Percentiles rank a stretch among this genome's conserved stretches.
These are phyloP conservation scores for Wallacemonas sp. DNA, from an alignment of 208 protist species.

Conservation along the genomic window DNA sequence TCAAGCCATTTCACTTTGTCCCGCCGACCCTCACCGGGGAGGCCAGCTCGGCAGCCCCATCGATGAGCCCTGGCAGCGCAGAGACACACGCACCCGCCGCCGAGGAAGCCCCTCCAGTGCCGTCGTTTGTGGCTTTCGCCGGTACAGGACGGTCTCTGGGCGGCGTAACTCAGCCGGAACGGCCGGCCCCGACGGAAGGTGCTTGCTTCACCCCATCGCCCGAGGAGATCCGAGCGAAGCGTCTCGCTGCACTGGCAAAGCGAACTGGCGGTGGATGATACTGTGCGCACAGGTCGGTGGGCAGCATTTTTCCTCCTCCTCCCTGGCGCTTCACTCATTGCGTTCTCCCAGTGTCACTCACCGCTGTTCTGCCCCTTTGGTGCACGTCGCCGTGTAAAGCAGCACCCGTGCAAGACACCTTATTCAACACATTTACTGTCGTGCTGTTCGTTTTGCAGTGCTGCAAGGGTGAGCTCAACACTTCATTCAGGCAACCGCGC, in stretches of 20 bases:
- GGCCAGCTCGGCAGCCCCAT: background rate
- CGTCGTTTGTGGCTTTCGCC: slow-evolving; percentile 13
- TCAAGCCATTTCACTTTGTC: slow-evolving; percentile 55
- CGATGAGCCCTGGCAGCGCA: background rate
- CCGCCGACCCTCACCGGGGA: slow-evolving; percentile 50
- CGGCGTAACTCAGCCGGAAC: slow-evolving; percentile 8
- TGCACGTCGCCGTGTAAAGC: background rate
- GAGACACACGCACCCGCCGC: background rate
- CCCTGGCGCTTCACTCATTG: background rate
- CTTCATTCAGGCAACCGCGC: too few species aligned
- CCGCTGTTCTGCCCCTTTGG: background rate
- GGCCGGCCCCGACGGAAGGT: slow-evolving; percentile 10
- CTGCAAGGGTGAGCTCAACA: too few species aligned
- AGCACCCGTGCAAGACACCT: slow-evolving; percentile 4
- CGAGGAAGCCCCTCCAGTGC: background rate
- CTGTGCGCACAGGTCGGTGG: too few species aligned
- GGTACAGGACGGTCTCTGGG: slow-evolving; percentile 22
- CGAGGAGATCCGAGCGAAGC: slow-evolving; percentile 32
- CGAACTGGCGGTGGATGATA: too few species aligned
- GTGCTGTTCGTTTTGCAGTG: background rate
- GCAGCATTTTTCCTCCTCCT: background rate
- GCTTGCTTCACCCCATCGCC: slow-evolving; percentile 20
- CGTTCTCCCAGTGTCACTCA: background rate
- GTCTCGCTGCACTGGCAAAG: slow-evolving; percentile 30
- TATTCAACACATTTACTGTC: background rate